Base-by-base conservation (phyloP, 75 land plant species). In the Selaginella tamariscina region DNA sequence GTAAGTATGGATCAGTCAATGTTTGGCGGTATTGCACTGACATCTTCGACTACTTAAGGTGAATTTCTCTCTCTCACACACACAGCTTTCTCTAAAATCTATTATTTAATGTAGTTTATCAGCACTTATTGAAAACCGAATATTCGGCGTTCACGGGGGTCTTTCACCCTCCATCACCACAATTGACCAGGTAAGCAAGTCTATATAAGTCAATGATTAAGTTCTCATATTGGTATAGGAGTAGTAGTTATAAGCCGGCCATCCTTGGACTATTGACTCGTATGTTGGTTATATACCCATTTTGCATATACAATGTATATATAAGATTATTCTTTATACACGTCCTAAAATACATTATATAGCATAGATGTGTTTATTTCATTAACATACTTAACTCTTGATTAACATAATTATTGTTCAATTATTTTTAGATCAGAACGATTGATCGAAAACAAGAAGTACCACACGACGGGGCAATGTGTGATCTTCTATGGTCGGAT, bases 11-110 rank as follows among this genome's bases (percentile, higher is more conserved):
- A 28, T 95, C 99, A 32, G 96, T 82, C 23, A 95, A 95, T 84
- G 99, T 95, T 26, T 95, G 99, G 99, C 85, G 99, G 76, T 95
- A 95, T 71, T 95, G 99, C 84, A 95, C 99, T 1, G 99, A 95
- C 57, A 95, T 95, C 33, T 95, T 95, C 78, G 99, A 95, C 71
- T 95, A 95, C 57, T 75, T 95, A 67, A 95, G 99, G 99, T 56
- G 33, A 22, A 32, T 15, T 54, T n/a, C 32, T 68, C 1, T 55
- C 1, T 68, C 23, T 24, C 63, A 39, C 2, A n/a, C 67, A n/a
- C n/a, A n/a, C n/a, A n/a, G n/a, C n/a, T n/a, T n/a, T n/a, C n/a
- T n/a, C n/a, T n/a, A n/a, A n/a, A n/a, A n/a, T n/a, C n/a, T n/a
- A n/a, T n/a, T n/a, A n/a, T n/a, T n/a, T 39, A 5, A 55, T 74